Percentiles rank a stretch among this genome's conserved stretches.
Conservation (phyloP, 768 basidiomycete genomes). For the Tylopilus intermedius region DNA sequence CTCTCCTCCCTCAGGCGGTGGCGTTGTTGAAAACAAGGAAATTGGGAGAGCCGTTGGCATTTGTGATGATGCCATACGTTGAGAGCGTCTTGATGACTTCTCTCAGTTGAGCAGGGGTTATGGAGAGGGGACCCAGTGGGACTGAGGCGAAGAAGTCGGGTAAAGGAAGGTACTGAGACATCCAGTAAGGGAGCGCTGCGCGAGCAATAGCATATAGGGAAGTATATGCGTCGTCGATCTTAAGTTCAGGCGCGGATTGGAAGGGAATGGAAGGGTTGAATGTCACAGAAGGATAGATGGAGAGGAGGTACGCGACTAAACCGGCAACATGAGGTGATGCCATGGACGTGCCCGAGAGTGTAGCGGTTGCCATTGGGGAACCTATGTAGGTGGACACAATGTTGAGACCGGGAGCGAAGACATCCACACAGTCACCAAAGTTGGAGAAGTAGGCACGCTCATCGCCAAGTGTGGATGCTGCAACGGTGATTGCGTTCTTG, state of each 20-base stretch:
- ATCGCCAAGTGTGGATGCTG: constrained; percentile 78
- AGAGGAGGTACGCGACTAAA: constrained; percentile 86
- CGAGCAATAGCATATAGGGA: constrained; percentile 52
- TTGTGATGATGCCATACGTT: constrained; percentile 44
- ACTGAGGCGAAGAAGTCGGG: constrained; percentile 42
- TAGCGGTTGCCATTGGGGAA: constrained; percentile 53
- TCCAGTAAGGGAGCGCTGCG: constrained; percentile 54
- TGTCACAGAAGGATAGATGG: constrained; percentile 66
- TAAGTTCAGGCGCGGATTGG: constrained; percentile 34
- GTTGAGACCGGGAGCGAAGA: constrained; percentile 89
- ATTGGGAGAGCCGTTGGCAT: constrained; percentile 53
- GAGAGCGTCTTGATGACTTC: constrained; percentile 61
- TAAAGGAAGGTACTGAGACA: constrained; percentile 51
- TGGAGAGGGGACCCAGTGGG: constrained; percentile 35
- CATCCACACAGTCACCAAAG: constrained; percentile 82
- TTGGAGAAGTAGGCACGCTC: constrained; percentile 92
- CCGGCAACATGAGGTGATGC: constrained; percentile 92
- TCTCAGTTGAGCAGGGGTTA: constrained; percentile 76
- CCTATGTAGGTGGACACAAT: constrained; percentile 86
- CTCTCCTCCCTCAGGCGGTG: constrained; percentile 31
- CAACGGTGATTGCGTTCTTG: constrained; percentile 89
- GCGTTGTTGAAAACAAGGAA: constrained; percentile 79
- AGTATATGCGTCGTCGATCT: constrained; percentile 34
- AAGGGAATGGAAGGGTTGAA: constrained; percentile 51
- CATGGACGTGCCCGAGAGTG: constrained; percentile 91